A percentile compares a stretch with the other conserved stretches of the same genome.
These are phyloP conservation scores for Brasenia schreberi DNA, from an alignment of 164 flowering plant species.

Conservation along the genomic window DNA sequence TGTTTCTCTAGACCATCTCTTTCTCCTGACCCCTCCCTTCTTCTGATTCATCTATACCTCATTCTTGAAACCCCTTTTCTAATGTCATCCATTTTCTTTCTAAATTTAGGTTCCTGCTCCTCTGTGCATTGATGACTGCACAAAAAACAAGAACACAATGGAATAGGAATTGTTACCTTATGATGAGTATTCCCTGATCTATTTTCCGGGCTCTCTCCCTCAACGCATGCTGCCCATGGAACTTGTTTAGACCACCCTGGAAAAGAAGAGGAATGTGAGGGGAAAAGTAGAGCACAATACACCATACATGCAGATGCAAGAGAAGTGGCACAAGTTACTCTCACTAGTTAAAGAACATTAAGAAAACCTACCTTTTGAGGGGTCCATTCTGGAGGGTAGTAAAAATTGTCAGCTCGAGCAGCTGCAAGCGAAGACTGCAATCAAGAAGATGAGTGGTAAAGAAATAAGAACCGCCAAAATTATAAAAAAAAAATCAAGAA, in stretches of 20 bases:
- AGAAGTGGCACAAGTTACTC: background rate
- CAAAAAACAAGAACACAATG: too few relatives aligned
- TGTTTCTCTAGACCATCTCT: too few relatives aligned
- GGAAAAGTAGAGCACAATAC: background rate
- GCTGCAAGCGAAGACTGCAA: slow-evolving; percentile 98
- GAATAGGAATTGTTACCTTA: slow-evolving; percentile 44
- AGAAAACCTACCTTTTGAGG: slow-evolving; percentile 53
- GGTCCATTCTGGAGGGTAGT: slow-evolving; percentile 97
- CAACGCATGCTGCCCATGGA: slow-evolving; percentile 96
- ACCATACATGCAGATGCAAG: background rate
- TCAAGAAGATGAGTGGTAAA: slow-evolving; percentile 4
- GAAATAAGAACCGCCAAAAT: background rate
- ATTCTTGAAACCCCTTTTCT: too few relatives aligned
- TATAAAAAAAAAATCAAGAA: too few relatives aligned
- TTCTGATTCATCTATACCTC: too few relatives aligned
- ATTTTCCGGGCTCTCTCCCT: slow-evolving; percentile 94
- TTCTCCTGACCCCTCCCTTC: too few relatives aligned
- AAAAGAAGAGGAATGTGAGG: slow-evolving; percentile 1
- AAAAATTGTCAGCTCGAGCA: slow-evolving; percentile 97
- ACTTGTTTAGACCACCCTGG: slow-evolving; percentile 90
- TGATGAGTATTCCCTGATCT: slow-evolving; percentile 89
- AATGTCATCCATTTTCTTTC: too few relatives aligned
- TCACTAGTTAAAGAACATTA: too few relatives aligned
- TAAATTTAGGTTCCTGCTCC: too few relatives aligned
- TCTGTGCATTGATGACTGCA: too few relatives aligned